A percentile compares a stretch with the other conserved stretches of the same genome.
phyloP scores from a whole-genome alignment of 2,329 filamentous ascomycete species.

The Nigrospora sphaerica region DNA sequence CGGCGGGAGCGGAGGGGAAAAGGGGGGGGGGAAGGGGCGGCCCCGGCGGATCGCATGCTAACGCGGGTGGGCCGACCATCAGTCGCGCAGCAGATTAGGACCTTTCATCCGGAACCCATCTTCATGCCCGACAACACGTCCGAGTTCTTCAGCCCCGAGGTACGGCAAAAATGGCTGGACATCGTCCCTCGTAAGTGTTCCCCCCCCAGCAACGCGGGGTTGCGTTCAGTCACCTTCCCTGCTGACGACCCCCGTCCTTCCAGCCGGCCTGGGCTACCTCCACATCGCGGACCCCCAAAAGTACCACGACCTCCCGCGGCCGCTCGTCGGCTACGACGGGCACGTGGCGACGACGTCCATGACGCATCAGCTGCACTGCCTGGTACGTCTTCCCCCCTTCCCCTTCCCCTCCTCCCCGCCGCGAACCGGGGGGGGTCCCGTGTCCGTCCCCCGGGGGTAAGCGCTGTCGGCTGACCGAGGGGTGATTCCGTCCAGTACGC shows the following conservation, averaged over 20 bases:
- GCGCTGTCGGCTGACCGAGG: no score
- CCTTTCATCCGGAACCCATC: slow-evolving; percentile 26
- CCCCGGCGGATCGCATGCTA: background rate
- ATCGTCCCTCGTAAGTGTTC: slow-evolving; percentile 27
- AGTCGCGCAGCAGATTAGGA: slow-evolving; percentile 31
- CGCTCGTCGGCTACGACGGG: slow-evolving; percentile 22
- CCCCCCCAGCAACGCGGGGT: background rate
- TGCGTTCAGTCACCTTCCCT: background rate
- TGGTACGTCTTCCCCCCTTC: slow-evolving; percentile 15
- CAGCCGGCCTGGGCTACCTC: slow-evolving; percentile 32
- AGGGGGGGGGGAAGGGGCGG: background rate
- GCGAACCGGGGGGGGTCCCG: no score
- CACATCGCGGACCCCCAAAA: slow-evolving; percentile 23
- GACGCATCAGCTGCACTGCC: slow-evolving; percentile 36
- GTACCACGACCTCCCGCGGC: slow-evolving; percentile 28
- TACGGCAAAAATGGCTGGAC: slow-evolving; percentile 26
- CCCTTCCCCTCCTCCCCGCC: background rate
- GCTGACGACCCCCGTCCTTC: background rate
- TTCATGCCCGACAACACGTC: slow-evolving; percentile 31
- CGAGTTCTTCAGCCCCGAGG: slow-evolving; percentile 28
- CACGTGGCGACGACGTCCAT: slow-evolving; percentile 34
- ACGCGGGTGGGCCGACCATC: background rate
- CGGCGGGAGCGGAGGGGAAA: background rate
- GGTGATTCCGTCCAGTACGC: slow-evolving; percentile 23
- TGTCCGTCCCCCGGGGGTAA: no score